phyloP scores from a whole-genome alignment of 768 basidiomycete species.

The Rhizopogon salebrosus region DNA sequence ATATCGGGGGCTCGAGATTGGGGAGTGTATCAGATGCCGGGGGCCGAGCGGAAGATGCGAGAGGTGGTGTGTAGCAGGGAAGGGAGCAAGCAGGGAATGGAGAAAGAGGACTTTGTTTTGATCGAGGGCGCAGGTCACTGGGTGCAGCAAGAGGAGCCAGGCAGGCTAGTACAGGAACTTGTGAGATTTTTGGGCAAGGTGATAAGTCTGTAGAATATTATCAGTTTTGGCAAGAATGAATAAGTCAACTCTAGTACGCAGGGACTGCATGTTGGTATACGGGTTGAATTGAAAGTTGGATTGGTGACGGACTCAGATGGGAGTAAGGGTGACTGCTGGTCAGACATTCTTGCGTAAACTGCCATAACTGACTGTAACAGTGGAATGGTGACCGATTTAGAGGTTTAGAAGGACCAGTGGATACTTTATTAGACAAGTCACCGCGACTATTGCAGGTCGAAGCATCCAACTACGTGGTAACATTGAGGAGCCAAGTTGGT shows the following conservation, averaged over 20 bases:
- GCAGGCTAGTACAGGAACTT: constrained; percentile 35
- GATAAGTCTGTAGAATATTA: background rate
- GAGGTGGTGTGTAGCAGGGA: constrained; percentile 19
- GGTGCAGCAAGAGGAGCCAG: constrained; percentile 55
- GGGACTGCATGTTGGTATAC: no score
- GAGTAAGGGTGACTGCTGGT: background rate
- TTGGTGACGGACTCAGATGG: background rate
- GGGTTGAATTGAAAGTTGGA: no score
- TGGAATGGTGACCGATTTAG: background rate
- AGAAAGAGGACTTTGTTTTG: constrained; percentile 42
- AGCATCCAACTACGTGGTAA: no score
- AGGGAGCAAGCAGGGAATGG: constrained; percentile 23
- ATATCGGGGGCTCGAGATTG: constrained; percentile 53
- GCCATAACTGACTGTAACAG: background rate
- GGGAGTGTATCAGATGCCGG: constrained; percentile 54
- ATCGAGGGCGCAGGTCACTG: constrained; percentile 57
- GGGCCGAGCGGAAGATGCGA: constrained; percentile 42
- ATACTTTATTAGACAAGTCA: no score
- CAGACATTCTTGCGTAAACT: background rate
- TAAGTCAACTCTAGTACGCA: no score
- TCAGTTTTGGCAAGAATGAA: background rate
- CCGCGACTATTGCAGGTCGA: no score
- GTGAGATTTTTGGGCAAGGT: constrained; percentile 34
- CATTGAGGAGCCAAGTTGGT: no score
- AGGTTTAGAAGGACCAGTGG: no score